These are phyloP conservation scores for Pelargonium citronellum DNA, from an alignment of 441 rosid genomes.

Conservation along the genomic window DNA sequence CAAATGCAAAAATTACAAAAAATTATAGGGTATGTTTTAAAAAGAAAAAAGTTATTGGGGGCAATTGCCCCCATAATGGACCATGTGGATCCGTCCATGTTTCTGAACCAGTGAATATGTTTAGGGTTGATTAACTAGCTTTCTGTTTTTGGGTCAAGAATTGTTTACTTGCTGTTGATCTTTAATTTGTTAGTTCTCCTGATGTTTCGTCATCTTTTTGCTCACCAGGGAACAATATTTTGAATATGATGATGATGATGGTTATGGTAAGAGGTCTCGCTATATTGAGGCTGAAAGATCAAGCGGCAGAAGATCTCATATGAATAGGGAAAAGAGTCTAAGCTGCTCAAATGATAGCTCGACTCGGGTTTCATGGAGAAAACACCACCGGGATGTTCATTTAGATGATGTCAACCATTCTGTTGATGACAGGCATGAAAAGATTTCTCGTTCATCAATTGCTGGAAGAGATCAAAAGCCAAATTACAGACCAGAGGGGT, in stretches of 20 bases:
- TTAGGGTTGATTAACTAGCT: background rate
- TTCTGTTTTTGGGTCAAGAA: conserved; percentile 2
- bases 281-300: conserved; percentile 26
- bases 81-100: too few relatives aligned
- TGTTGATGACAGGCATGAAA: conserved; percentile 21
- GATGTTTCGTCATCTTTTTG: conserved; percentile 9
- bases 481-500: conserved; percentile 24
- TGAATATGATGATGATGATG: conserved; percentile 25
- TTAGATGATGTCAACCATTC: conserved; percentile 16
- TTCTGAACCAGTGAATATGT: conserved; percentile 3
- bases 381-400: conserved; percentile 13
- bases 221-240: conserved; percentile 25
- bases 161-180: conserved; percentile 8
- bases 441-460: conserved; percentile 18
- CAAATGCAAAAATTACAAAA: too few relatives aligned
- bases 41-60: too few relatives aligned
- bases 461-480: conserved; percentile 19
- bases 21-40: too few relatives aligned
- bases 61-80: too few relatives aligned
- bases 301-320: conserved; percentile 10
- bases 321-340: conserved; percentile 21
- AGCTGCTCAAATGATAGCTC: conserved; percentile 29
- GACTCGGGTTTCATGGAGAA: conserved; percentile 17
- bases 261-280: conserved; percentile 7
- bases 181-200: background rate